These are phyloP conservation scores for Nakaseomyces kungkrabaensis DNA, from an alignment of 1,139 yeast genomes.

Conservation along the genomic window DNA sequence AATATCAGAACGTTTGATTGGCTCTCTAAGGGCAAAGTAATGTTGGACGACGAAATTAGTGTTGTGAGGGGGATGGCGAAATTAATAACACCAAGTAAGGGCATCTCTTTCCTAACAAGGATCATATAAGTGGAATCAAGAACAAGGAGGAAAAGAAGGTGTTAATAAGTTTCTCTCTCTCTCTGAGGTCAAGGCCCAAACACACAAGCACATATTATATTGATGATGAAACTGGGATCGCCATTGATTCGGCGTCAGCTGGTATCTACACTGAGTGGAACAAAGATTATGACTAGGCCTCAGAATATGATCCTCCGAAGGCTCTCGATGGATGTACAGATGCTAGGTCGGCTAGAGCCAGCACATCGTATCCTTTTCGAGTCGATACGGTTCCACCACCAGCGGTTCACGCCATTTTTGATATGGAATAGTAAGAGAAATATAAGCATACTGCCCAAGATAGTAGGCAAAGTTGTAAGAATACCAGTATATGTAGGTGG, in stretches of 20 bases:
- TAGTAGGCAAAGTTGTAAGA: constrained; percentile 47
- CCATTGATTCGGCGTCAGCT: constrained; percentile 22
- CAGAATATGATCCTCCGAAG: constrained; percentile 1
- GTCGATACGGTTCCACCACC: constrained; percentile 2
- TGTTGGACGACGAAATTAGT: too few species aligned
- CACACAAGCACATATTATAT: too few species aligned
- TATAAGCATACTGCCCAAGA: constrained; percentile 38
- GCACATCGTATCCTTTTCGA: neutral
- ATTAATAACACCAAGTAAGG: too few species aligned
- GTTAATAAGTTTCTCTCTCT: too few species aligned
- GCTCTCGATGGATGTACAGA: neutral
- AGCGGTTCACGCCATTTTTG: neutral
- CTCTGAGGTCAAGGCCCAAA: too few species aligned
- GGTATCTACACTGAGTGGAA: neutral
- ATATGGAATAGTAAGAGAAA: constrained; percentile 12
- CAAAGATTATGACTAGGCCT: neutral
- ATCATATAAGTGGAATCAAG: too few species aligned
- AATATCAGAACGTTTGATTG: too few species aligned
- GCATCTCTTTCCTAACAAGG: too few species aligned
- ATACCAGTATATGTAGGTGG: constrained; percentile 82
- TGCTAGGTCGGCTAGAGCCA: neutral
- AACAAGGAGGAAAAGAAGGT: too few species aligned
- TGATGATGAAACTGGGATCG: constrained; percentile 35
- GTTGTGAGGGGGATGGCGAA: too few species aligned
- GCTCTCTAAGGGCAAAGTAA: too few species aligned